Evolutionary conservation across 2,329 filamentous ascomycete genomes (phyloP), one percentile per base, ranked within the genome.

Genomic region (Trichoderma hamatum): DNA sequence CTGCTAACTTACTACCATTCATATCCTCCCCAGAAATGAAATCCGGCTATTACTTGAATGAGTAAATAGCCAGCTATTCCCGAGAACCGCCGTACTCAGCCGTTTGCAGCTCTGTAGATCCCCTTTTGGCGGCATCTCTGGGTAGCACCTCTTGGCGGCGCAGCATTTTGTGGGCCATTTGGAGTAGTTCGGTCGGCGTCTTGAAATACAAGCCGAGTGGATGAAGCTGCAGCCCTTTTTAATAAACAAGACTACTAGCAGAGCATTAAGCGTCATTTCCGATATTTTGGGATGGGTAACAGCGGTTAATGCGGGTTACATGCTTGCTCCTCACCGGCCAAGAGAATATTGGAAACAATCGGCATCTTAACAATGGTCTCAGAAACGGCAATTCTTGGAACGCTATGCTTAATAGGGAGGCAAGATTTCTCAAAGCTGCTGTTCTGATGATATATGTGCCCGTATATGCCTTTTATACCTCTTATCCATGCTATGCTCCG

Each of bases 151-250:
- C 34, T 56, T 56, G 52, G 51, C 52, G 34, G 21, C 13, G 28
- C 2, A 65, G 30, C 2, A 65, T 55, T 55, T 36, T 34, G 54
- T 59, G 63, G 36, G 63, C 28, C 54, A 36, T 24, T 30, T 55
- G 39, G 3, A 30, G 26, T 56, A 36, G 51, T 13, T 21, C 16
- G n/a, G 52, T 66, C 63, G 63, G 63, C 39, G 52, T 39, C 52
- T 66, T 66, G 52, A 66, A 66, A 32, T 68, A 24, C 26, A 56
- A 30, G 10, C 63, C 63, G 63, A 66, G 63, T 36, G 63, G 39
- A 54, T 26, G 63, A 58, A 19, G 36, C 34, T 34, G 62, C 19
- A 16, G 36, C 34, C 26, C 36, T 34, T 52, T n/a, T 7, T 24
- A 21, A 26, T 19, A 7, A 7, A 26, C 16, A 19, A 16, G 1